Evolutionary conservation across 371 early-diverging fungal genomes (phyloP).

Genomic region (Mucor plumbeus): DNA sequence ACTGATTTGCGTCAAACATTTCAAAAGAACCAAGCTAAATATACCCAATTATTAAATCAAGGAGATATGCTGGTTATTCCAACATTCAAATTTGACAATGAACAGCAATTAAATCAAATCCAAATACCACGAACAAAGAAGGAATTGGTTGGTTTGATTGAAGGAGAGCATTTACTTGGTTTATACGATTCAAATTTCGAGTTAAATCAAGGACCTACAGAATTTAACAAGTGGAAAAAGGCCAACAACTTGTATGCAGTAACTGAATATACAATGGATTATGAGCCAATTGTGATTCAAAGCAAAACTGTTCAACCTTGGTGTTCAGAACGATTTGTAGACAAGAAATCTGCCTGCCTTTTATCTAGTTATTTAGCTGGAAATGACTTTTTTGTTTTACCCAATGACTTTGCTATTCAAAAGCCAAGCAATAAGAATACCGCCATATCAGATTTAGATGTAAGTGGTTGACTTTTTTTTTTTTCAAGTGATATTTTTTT

Average conservation of each 20-base stretch:
- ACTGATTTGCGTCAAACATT: slow-evolving; percentile 43
- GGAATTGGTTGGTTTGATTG: slow-evolving; percentile 34
- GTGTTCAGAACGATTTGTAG: slow-evolving; percentile 56
- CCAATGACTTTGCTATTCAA: slow-evolving; percentile 47
- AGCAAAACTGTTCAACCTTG: slow-evolving; percentile 51
- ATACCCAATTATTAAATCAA: slow-evolving; percentile 26
- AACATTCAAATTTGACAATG: slow-evolving; percentile 30
- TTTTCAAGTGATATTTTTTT: not conserved
- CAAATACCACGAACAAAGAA: slow-evolving; percentile 35
- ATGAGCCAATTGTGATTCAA: slow-evolving; percentile 55
- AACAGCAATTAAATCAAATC: not conserved
- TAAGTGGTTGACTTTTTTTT: slow-evolving; percentile 17
- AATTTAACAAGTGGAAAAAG: slow-evolving; percentile 38
- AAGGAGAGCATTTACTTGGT: slow-evolving; percentile 28
- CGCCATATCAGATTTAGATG: slow-evolving; percentile 47
- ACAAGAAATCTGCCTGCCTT: slow-evolving; percentile 45
- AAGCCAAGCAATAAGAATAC: slow-evolving; percentile 31
- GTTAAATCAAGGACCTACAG: slow-evolving; percentile 46
- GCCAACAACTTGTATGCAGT: slow-evolving; percentile 40
- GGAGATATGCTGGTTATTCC: slow-evolving; percentile 57
- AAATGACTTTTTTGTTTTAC: slow-evolving; percentile 49
- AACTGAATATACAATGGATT: slow-evolving; percentile 48
- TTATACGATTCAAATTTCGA: slow-evolving; percentile 45
- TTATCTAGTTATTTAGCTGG: slow-evolving; percentile 52
- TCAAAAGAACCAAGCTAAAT: slow-evolving; percentile 32